Evolutionary conservation across 2,329 filamentous ascomycete genomes (phyloP), one percentile per base, ranked within the genome.

Genomic region (Aotearoamyces nothofagi): DNA sequence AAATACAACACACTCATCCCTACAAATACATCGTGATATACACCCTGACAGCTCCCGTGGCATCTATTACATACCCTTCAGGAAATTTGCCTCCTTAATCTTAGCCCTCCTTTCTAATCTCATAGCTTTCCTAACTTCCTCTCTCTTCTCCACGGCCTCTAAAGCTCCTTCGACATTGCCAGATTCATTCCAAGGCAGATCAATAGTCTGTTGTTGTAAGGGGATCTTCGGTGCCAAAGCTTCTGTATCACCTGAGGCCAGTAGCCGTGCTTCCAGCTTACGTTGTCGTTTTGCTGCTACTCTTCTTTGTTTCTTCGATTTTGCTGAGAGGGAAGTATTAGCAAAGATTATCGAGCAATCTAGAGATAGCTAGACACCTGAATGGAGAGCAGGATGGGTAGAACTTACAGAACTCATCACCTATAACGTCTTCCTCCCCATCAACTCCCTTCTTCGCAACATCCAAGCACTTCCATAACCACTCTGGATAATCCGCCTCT

Each of bases 31-130:
- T n/a, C n/a, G n/a, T n/a, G n/a, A n/a, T n/a, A n/a, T n/a, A n/a
- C n/a, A n/a, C n/a, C n/a, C n/a, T n/a, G n/a, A n/a, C n/a, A n/a
- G n/a, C n/a, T n/a, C n/a, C n/a, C n/a, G n/a, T n/a, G n/a, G n/a
- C n/a, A n/a, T 25, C 31, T 32, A 34, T 58, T 61, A 72, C 78
- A 86, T 82, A 24, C 72, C 69, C 66, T 78, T 80, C 55, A 90
- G 67, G 65, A 84, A 90, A 58, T 90, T 90, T 49, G 56, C 57
- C 62, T 90, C 81, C 69, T 86, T 87, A 48, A 90, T 90, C 55
- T 65, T 69, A 34, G 67, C 69, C 55, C 76, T 70, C 49, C 80
- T 63, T 59, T 83, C 78, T 51, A 67, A 67, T 46, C 80, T 68
- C 78, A 84, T 74, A 17, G 72, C 73, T 55, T 63, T 68, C 39